Conservation (phyloP, 2,329 filamentous ascomycete species). For the Hypoxylon sp. region DNA sequence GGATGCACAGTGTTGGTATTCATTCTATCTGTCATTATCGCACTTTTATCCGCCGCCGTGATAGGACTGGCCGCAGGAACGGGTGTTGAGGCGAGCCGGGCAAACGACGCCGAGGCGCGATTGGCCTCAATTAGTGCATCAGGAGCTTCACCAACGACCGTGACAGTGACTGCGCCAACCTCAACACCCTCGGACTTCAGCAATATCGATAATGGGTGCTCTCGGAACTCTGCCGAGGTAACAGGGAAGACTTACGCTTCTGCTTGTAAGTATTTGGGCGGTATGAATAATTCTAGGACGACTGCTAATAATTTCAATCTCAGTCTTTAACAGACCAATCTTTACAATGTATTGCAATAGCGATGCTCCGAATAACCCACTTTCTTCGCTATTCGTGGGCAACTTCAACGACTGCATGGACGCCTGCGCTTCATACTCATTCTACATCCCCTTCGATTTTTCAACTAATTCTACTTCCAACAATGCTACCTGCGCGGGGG, state of each 20-base stretch:
- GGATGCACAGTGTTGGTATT: slow-evolving; percentile 60
- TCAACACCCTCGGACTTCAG: slow-evolving; percentile 51
- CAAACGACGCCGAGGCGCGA: slow-evolving; percentile 56
- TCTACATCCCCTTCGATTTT: slow-evolving; percentile 51
- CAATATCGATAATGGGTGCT: slow-evolving; percentile 60
- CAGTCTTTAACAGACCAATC: slow-evolving; percentile 57
- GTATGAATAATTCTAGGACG: background rate
- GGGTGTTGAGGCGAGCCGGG: slow-evolving; percentile 59
- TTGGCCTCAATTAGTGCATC: slow-evolving; percentile 51
- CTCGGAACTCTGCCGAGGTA: slow-evolving; percentile 54
- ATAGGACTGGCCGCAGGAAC: slow-evolving; percentile 63
- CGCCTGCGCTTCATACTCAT: slow-evolving; percentile 61
- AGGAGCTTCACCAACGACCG: slow-evolving; percentile 26
- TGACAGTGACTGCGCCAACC: slow-evolving; percentile 46
- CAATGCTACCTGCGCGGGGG: slow-evolving; percentile 58
- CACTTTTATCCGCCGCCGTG: slow-evolving; percentile 58
- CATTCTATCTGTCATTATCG: slow-evolving; percentile 59
- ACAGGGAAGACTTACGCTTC: slow-evolving; percentile 59
- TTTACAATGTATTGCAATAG: slow-evolving; percentile 63
- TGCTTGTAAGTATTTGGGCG: slow-evolving; percentile 54
- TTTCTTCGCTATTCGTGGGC: slow-evolving; percentile 61
- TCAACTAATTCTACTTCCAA: slow-evolving; percentile 46
- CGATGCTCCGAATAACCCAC: slow-evolving; percentile 57
- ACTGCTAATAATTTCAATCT: slow-evolving; percentile 26
- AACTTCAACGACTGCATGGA: slow-evolving; percentile 64